phyloP scores from a whole-genome alignment of 2,329 filamentous ascomycete species.

The Colletotrichum zoysiae region DNA sequence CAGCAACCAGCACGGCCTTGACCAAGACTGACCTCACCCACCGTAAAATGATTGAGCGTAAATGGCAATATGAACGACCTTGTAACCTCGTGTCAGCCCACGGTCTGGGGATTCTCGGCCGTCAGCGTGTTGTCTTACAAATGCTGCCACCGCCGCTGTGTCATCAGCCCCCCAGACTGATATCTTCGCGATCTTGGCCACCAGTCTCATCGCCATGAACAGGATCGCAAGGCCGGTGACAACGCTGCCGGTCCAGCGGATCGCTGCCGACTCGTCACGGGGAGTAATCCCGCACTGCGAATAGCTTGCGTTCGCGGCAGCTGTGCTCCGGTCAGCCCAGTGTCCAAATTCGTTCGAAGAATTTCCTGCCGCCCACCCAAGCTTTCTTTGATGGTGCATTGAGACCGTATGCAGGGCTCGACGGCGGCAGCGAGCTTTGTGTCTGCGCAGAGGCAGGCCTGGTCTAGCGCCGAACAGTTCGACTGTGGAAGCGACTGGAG shows the following conservation, averaged over 20 bases:
- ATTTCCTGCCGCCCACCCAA: constrained; percentile 46
- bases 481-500: constrained; percentile 10
- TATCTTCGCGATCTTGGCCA: constrained; percentile 2
- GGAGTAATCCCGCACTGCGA: constrained; percentile 3
- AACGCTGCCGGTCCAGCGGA: constrained; percentile 8
- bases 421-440: constrained; percentile 44
- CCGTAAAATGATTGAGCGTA: background rate
- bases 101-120: too few species aligned
- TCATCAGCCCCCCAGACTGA: constrained; percentile 22
- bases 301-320: constrained; percentile 7
- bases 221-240: background rate
- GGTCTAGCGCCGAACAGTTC: constrained; percentile 45
- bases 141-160: constrained; percentile 10
- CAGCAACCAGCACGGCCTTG: constrained; percentile 4
- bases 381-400: constrained; percentile 49
- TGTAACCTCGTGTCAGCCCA: background rate
- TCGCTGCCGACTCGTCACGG: background rate
- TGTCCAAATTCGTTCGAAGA: background rate
- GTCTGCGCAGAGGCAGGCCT: constrained; percentile 51
- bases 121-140: background rate
- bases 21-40: background rate
- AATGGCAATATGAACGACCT: background rate
- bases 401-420: constrained; percentile 45
- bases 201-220: constrained; percentile 21
- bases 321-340: background rate